Evolutionary conservation across 23 red algal genomes (phyloP).

Genomic region (Gracilariopsis chorda): DNA sequence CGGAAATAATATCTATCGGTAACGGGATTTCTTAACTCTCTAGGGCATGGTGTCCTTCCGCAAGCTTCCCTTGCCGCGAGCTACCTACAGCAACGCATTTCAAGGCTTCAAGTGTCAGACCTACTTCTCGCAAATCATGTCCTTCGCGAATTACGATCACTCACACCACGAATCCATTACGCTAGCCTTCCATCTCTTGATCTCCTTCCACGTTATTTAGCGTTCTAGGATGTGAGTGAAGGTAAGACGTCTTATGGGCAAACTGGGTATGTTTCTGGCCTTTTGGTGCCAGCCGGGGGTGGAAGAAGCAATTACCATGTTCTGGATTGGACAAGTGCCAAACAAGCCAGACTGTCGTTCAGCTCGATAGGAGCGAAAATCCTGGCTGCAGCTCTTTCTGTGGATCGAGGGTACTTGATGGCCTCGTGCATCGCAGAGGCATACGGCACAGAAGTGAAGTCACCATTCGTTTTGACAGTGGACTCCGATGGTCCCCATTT

Average conservation of each 20-base stretch:
- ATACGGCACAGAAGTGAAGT: not conserved
- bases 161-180: not conserved
- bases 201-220: not conserved
- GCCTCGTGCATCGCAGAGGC: not conserved
- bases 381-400: not conserved
- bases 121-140: constrained; percentile 17
- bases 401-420: not conserved
- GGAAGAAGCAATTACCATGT: not conserved
- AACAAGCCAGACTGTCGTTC: not conserved
- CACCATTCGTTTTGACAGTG: not conserved
- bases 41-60: constrained; percentile 2
- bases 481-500: not conserved
- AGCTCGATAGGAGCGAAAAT: not conserved
- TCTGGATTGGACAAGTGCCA: not conserved
- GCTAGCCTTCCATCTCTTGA: not conserved
- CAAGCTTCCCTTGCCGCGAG: constrained; percentile 26
- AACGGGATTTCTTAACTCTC: not conserved
- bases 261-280: not conserved
- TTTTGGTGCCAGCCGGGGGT: not conserved
- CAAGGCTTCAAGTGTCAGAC: not conserved
- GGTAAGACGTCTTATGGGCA: not conserved
- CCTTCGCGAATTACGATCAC: not conserved
- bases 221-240: not conserved
- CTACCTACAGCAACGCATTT: constrained; percentile 3
- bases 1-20: not conserved